Evolutionary conservation across 306 rosid genomes (phyloP).

Genomic region (Vigna nakashimae): DNA sequence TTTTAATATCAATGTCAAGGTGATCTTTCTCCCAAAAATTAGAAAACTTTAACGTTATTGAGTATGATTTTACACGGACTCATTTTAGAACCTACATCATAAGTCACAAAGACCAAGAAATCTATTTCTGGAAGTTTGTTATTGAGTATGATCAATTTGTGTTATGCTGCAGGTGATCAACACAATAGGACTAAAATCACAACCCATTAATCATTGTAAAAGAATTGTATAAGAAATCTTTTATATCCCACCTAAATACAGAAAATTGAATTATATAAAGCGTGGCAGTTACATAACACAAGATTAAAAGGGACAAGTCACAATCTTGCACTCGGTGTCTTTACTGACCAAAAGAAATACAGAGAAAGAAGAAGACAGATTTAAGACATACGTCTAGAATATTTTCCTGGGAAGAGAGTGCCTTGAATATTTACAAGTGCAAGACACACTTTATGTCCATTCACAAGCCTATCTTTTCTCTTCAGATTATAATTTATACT

Average conservation of each 20-base stretch:
- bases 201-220: conserved; percentile 32
- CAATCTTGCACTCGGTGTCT: conserved; percentile 31
- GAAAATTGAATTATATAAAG: conserved; percentile 28
- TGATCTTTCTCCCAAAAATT: too few relatives aligned
- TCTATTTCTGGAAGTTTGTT: neutral
- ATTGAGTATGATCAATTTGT: neutral
- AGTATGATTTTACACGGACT: neutral
- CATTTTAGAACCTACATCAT: too few relatives aligned
- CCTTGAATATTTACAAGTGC: conserved; percentile 48
- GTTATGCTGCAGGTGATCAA: neutral
- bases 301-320: conserved; percentile 28
- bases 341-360: conserved; percentile 16
- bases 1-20: too few relatives aligned
- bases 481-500: conserved; percentile 36
- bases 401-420: conserved; percentile 23
- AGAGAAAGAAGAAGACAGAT: neutral
- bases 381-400: conserved; percentile 27
- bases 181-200: conserved; percentile 25
- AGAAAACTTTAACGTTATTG: too few relatives aligned
- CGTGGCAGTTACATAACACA: conserved; percentile 30
- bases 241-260: conserved; percentile 43
- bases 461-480: conserved; percentile 32
- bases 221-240: conserved; percentile 39
- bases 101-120: neutral
- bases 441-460: conserved; percentile 35